These are phyloP conservation scores for Alternaria postmessia DNA, from an alignment of 2,329 filamentous ascomycete genomes.

Conservation along the genomic window DNA sequence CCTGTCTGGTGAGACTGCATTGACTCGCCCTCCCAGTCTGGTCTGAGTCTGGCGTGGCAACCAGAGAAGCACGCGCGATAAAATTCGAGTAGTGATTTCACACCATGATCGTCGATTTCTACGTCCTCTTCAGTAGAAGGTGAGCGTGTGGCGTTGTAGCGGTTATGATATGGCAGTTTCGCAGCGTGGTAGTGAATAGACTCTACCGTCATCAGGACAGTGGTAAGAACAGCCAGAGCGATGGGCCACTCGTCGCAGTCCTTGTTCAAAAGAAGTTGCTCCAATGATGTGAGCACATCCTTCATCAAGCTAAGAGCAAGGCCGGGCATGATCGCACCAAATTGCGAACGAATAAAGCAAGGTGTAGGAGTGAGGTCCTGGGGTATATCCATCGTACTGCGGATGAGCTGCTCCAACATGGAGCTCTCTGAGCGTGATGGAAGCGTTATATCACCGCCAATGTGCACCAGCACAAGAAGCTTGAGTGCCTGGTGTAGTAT, in stretches of 20 bases:
- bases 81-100: slow-evolving; percentile 40
- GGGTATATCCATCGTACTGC: slow-evolving; percentile 27
- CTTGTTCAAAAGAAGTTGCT: slow-evolving; percentile 42
- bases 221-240: slow-evolving; percentile 43
- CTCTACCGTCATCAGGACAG: slow-evolving; percentile 50
- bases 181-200: slow-evolving; percentile 51
- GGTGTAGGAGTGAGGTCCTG: slow-evolving; percentile 37
- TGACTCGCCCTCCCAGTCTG: slow-evolving; percentile 42
- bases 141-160: slow-evolving; percentile 6
- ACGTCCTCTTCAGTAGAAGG: slow-evolving; percentile 14
- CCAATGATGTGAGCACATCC: slow-evolving; percentile 42
- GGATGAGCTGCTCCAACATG: slow-evolving; percentile 27
- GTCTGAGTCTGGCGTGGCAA: slow-evolving; percentile 41
- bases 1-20: neutral
- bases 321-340: slow-evolving; percentile 46
- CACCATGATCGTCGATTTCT: slow-evolving; percentile 35
- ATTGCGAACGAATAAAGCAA: slow-evolving; percentile 51
- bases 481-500: slow-evolving; percentile 48
- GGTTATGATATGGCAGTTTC: slow-evolving; percentile 46
- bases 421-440: slow-evolving; percentile 27
- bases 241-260: slow-evolving; percentile 44
- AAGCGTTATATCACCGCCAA: slow-evolving; percentile 48
- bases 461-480: slow-evolving; percentile 51
- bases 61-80: slow-evolving; percentile 47
- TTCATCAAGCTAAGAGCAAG: slow-evolving; percentile 45